Percentiles rank a stretch among this genome's conserved stretches.
These are phyloP conservation scores for Colletotrichum ledebouriae DNA, from an alignment of 2,329 filamentous ascomycete genomes.

Conservation along the genomic window DNA sequence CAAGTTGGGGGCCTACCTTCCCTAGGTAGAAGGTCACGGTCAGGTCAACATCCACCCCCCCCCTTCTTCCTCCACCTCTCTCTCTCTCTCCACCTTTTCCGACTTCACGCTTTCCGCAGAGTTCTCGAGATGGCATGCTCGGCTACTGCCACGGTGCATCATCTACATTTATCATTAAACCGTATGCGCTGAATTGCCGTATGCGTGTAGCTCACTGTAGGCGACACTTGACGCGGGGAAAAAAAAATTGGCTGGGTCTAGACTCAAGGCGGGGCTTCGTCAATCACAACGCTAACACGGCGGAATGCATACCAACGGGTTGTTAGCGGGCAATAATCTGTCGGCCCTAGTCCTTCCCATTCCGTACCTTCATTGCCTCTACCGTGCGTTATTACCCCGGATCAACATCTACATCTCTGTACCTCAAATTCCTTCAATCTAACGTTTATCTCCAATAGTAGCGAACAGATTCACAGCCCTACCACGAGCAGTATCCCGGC, in stretches of 20 bases:
- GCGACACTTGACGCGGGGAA: no score
- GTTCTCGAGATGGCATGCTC: not conserved
- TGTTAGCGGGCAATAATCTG: constrained; percentile 17
- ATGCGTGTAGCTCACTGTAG: no score
- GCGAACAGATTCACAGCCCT: constrained; percentile 19
- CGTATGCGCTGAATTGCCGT: no score
- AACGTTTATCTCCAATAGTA: not conserved
- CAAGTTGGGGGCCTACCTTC: constrained; percentile 1
- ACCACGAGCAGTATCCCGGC: constrained; percentile 8
- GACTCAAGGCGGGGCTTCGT: constrained; percentile 5
- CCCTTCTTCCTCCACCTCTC: not conserved
- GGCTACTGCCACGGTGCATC: not conserved
- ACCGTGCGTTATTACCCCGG: no score
- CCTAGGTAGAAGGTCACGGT: not conserved
- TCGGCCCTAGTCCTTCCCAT: constrained; percentile 1
- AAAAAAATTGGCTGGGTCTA: not conserved
- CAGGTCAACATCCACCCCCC: no score
- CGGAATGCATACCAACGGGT: constrained; percentile 13
- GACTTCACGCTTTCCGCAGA: constrained; percentile 22
- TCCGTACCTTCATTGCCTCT: no score
- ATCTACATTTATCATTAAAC: no score
- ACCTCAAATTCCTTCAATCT: not conserved
- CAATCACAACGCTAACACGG: constrained; percentile 3
- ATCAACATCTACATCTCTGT: not conserved
- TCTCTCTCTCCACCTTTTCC: constrained; percentile 30